These are phyloP conservation scores for Hemileccinum rubropunctum DNA, from an alignment of 768 basidiomycete genomes.

Conservation along the genomic window DNA sequence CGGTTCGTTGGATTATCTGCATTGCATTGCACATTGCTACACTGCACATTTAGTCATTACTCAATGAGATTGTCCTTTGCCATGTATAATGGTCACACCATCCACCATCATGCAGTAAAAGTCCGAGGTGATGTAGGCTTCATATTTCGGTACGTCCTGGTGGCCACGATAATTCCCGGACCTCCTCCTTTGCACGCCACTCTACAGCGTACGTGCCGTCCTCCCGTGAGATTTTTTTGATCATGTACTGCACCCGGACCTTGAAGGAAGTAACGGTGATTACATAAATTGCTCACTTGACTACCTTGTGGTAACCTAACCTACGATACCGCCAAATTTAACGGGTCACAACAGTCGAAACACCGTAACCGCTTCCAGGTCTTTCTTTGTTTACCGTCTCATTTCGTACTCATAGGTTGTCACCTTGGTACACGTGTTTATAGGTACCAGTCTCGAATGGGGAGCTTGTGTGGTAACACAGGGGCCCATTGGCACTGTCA, in stretches of 20 bases:
- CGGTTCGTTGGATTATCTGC: constrained; percentile 20
- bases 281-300: background rate
- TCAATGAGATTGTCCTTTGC: constrained; percentile 15
- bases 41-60: constrained; percentile 24
- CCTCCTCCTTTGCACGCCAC: background rate
- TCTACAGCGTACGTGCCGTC: background rate
- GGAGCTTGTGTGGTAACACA: no score
- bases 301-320: no score
- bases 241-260: no score
- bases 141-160: background rate
- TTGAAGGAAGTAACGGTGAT: constrained; percentile 7
- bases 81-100: constrained; percentile 24
- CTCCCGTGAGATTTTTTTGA: background rate
- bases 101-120: constrained; percentile 6
- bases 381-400: no score
- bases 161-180: background rate
- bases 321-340: no score
- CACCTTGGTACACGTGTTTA: background rate
- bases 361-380: no score
- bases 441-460: no score
- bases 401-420: background rate
- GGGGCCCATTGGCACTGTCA: no score
- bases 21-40: constrained; percentile 20
- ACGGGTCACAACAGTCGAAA: no score
- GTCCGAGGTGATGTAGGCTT: background rate